Evolutionary conservation across 345 rosid genomes (phyloP), one percentile per base, ranked within the genome.

Genomic region (Hypericum perforatum): DNA sequence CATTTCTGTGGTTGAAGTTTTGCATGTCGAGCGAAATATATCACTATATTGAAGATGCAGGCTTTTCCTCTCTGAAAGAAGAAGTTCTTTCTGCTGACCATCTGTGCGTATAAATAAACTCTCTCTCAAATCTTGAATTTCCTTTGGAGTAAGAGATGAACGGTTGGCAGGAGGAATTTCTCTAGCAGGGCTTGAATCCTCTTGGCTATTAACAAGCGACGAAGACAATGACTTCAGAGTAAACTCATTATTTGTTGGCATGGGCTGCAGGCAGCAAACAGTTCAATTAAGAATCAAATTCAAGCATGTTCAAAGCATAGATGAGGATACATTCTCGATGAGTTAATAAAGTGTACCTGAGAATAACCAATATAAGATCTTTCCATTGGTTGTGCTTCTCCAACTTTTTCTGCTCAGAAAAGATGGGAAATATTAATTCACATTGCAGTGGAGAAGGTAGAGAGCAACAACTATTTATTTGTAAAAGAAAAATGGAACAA

Each of bases 91-190:
- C 59, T 72, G 72, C 7, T 63, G 60, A 9, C 52, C 41, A 37
- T 69, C 43, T 38, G 62, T 57, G 48, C 67, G 67, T 60, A 63
- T 63, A 11, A 74, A 68, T 60, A 61, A 64, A 53, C 72, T 73
- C 75, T 68, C 67, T 65, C 68, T 76, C 43, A 71, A 56, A 65
- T 53, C 57, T 42, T 57, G 68, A 41, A 55, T 41, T 39, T 63
- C 77, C 56, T 55, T 73, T 48, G 65, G 74, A 66, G 63, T 63
- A 58, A 78, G 76, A 72, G 78, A 79, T 52, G 89, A 71, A 38
- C 74, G 76, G 69, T 88, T 88, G 37, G 97, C 97, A 53, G 98
- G 89, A 71, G 73, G 76, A 64, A 80, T 56, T 51, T 64, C 83
- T 59, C 65, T 62, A 42, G 82, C 45, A 62, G 61, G 76, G 67